Conservation (phyloP, 768 basidiomycete species). For the Phlebiopsis flavidoalba region DNA sequence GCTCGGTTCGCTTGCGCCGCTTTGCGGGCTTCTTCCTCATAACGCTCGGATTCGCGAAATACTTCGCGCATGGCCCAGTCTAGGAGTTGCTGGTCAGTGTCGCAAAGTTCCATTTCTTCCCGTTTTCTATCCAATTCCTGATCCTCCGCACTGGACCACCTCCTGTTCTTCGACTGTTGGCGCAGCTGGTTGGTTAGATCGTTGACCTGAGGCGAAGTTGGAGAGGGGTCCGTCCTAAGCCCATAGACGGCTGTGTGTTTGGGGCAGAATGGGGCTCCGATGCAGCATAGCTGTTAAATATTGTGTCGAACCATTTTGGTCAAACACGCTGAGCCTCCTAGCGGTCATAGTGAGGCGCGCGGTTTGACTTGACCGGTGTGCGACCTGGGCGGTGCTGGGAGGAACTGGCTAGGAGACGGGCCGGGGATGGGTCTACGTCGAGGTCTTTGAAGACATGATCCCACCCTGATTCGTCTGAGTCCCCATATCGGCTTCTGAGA, state of each 20-base stretch:
- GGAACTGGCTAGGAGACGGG: constrained; percentile 21
- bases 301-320: constrained; percentile 71
- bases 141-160: constrained; percentile 47
- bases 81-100: constrained; percentile 64
- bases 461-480: constrained; percentile 35
- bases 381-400: constrained; percentile 10
- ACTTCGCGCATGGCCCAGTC: constrained; percentile 69
- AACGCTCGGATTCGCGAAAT: constrained; percentile 53
- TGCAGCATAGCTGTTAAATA: constrained; percentile 50
- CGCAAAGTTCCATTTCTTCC: constrained; percentile 67
- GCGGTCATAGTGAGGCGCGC: constrained; percentile 59
- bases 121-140: constrained; percentile 62
- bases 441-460: constrained; percentile 50
- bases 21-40: constrained; percentile 41
- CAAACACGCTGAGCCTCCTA: constrained; percentile 59
- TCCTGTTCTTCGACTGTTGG: constrained; percentile 41
- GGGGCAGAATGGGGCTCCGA: constrained; percentile 9
- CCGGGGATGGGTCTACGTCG: constrained; percentile 17
- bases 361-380: constrained; percentile 18
- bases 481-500: constrained; percentile 23
- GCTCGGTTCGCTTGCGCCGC: neutral
- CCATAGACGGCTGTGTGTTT: neutral
- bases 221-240: constrained; percentile 7
- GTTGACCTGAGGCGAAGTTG: constrained; percentile 25
- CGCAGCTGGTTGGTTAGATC: constrained; percentile 56